Evolutionary conservation across 192 early-diverging fungal species (phyloP), one percentile per base, ranked within the genome.

Genomic region (Backusella circina): DNA sequence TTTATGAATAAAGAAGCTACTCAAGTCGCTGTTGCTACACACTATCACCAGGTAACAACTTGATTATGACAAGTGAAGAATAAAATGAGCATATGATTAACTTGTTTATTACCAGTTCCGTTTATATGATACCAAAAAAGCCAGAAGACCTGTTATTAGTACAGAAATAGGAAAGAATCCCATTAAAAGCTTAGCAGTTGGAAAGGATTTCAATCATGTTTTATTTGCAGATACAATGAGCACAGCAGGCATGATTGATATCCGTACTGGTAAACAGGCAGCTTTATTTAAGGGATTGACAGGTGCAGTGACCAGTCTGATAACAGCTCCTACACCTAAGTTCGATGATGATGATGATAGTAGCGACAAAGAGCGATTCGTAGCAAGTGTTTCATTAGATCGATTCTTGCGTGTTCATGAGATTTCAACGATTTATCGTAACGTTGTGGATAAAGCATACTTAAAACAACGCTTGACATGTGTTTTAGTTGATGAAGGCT

Each of bases 331-430:
- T 32, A n/a, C 39, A 33, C 50, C 75, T 18, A 70, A 16, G n/a
- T 70, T 76, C 7, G 32, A 51, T 28, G 32, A 38, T 30, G 26
- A 32, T 0, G 21, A 67, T 23, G 32, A 70, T 73, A 57, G n/a
- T n/a, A n/a, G n/a, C n/a, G n/a, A 3, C 0, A 65, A 41, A 10
- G 18, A n/a, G 0, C 30, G 16, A 3, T 3, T 70, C 10, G 38
- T 81, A 0, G 61, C 89, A 4, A 88, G 87, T 12, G 94, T 91
- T 8, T 89, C 91, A 3, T 50, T 92, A 73, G 96, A 97, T 75
- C 85, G 95, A 47, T 92, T 91, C 66, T 70, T 96, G 67, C 89
- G 94, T 13, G 88, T 95, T 1, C 93, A 91, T 77, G 90, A 96
- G 78, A 84, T 85, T 26, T 79, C 64, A 31, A 86, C 77, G 35